Base-by-base conservation (phyloP, 1,284 basidiomycete species). In the Schizophyllum commune region DNA sequence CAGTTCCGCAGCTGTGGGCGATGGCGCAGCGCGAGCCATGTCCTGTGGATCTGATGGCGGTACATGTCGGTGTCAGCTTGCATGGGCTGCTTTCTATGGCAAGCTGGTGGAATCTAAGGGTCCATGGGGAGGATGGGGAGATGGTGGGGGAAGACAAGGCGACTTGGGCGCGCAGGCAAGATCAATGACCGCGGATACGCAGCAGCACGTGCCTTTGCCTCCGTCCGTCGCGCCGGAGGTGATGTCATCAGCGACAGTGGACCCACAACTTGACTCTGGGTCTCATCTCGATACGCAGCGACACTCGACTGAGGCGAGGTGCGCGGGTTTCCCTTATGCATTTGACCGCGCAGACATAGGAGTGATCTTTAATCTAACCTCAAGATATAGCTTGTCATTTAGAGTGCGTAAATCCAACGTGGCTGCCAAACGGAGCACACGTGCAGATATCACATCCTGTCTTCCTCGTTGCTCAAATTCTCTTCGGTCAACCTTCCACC, bases 1-100 rank as follows among this genome's bases (percentile, higher is more conserved):
- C 66, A 19, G 61, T 66, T 66, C 55, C 72, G 68, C 52, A 68
- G 55, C 20, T 66, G 62, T 17, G 69, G 67, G 39, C 68, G 65
- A 51, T 69, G 69, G 19, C 66, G 69, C 21, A 69, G 52, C 33
- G 64, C 57, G 34, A 61, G 63, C 57, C 58, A 57, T 52, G 58
- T 33, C 9, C 51, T 58, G 47, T 60, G 39, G 59, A 56, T 56
- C 33, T 27, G 33, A 34, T 57, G 56, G 32, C 32, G 27, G 58
- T 63, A 64, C 20, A 63, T 51, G 47, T 64, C 33, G 32, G 65
- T 60, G 6, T 59, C 51, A 27, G 57, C 53, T 21, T 59, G 60
- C 15, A 59, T 62, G 33, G 17, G 22, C 33, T 58, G 19, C 33
- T 6, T 58, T 32, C 9, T 32, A 58, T 47, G n/a, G 21, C 57